Conservation (phyloP, 169 alveolate genomes). For the Blepharisma undulans region DNA sequence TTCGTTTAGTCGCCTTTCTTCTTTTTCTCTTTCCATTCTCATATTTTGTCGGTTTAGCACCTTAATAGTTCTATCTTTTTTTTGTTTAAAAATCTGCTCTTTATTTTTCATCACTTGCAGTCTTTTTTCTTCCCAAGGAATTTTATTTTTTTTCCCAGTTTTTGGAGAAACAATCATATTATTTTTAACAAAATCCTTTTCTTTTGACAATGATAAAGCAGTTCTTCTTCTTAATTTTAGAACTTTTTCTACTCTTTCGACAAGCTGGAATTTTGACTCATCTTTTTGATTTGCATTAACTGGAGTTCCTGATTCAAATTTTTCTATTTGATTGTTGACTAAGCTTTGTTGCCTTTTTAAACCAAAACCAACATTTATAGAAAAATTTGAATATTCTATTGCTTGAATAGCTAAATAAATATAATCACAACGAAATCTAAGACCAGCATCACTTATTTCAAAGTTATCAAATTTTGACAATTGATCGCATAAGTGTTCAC, state of each 20-base stretch:
- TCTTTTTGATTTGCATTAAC: background rate
- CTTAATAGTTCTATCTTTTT: conserved; percentile 18
- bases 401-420: conserved; percentile 18
- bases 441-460: background rate
- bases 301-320: background rate
- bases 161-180: background rate
- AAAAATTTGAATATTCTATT: background rate
- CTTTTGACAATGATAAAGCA: background rate
- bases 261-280: background rate
- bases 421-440: background rate
- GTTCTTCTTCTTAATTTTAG: background rate
- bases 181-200: background rate
- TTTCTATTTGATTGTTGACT: background rate
- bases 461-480: background rate
- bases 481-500: background rate
- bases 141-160: background rate
- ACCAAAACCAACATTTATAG: background rate
- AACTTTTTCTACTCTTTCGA: background rate
- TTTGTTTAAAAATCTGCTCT: background rate
- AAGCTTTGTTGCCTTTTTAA: background rate
- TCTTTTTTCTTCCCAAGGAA: background rate
- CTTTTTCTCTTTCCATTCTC: background rate
- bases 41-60: background rate
- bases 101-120: background rate
- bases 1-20: background rate